phyloP scores from a whole-genome alignment of 257 asterid genomes.

The Solanum etuberosum region DNA sequence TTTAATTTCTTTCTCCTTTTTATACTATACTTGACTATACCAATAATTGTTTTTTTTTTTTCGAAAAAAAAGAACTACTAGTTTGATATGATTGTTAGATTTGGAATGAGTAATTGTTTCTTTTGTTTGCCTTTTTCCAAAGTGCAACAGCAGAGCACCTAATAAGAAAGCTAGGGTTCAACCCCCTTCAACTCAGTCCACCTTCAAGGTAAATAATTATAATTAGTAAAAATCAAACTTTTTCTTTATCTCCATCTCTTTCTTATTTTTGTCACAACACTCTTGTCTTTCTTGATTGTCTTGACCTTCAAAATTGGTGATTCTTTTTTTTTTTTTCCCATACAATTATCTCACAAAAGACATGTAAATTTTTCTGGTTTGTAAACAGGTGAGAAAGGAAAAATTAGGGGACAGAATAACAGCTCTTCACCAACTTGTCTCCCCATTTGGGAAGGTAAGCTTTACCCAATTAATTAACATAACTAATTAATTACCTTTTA shows the following conservation, averaged over 20 bases:
- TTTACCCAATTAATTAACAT: neutral
- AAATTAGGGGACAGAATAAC: conserved; percentile 78
- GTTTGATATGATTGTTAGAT: neutral
- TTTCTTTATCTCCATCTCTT: neutral
- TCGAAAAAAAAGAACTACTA: neutral
- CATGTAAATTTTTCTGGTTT: neutral
- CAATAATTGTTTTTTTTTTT: too few species aligned
- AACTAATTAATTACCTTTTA: neutral
- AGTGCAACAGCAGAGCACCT: conserved; percentile 53
- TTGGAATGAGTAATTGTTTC: neutral
- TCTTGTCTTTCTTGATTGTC: conserved; percentile 64
- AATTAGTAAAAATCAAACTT: neutral
- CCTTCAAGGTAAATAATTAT: conserved; percentile 46
- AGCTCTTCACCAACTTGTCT: conserved; percentile 81
- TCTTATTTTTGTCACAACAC: conserved; percentile 33
- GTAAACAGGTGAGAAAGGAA: conserved; percentile 69
- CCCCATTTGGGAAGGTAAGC: conserved; percentile 88
- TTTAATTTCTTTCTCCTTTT: neutral
- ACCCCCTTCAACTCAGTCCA: conserved; percentile 44
- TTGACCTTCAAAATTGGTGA: conserved; percentile 11
- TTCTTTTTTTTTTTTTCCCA: conserved; percentile 19
- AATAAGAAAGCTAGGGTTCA: conserved; percentile 63
- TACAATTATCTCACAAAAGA: conserved; percentile 21
- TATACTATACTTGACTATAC: neutral
- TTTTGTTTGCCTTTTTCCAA: neutral